Conservation (phyloP, 1,284 basidiomycete genomes). For the Hypsizygus ulmarius region DNA sequence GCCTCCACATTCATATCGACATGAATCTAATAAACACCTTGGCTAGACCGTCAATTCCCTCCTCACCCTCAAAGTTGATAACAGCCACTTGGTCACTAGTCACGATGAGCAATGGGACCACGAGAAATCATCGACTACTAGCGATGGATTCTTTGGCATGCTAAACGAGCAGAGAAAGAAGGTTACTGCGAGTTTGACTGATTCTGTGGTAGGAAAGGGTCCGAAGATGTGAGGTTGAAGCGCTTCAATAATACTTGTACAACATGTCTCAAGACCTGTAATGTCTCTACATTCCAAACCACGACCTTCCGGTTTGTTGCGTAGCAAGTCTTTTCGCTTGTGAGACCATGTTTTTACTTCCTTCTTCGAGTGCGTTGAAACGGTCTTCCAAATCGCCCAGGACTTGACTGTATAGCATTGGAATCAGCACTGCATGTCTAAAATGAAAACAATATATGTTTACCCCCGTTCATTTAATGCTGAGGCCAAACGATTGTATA, state of each 20-base stretch:
- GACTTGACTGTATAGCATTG: constrained; percentile 44
- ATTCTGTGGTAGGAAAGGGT: constrained; percentile 30
- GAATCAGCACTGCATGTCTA: not conserved
- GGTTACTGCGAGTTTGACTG: constrained; percentile 38
- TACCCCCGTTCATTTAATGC: constrained; percentile 66
- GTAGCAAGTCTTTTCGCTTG: constrained; percentile 66
- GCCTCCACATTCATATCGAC: not conserved
- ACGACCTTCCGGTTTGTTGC: constrained; percentile 58
- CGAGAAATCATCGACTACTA: constrained; percentile 35
- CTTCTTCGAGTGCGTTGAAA: constrained; percentile 59
- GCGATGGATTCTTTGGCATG: constrained; percentile 48
- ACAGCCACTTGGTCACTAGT: constrained; percentile 34
- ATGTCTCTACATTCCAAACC: constrained; percentile 49
- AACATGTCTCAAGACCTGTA: not conserved
- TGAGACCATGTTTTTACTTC: constrained; percentile 60
- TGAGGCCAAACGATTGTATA: constrained; percentile 49
- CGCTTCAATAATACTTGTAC: not conserved
- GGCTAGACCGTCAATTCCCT: constrained; percentile 43
- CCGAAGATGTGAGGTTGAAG: not conserved
- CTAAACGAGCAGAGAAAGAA: constrained; percentile 49
- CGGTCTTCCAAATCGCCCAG: constrained; percentile 59
- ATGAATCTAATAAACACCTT: not conserved
- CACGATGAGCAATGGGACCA: constrained; percentile 53
- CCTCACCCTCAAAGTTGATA: constrained; percentile 42
- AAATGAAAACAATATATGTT: constrained; percentile 4